Evolutionary conservation across 2,329 filamentous ascomycete species (phyloP), one percentile per base, ranked within the genome.

Genomic region (Metarhizium sp.): DNA sequence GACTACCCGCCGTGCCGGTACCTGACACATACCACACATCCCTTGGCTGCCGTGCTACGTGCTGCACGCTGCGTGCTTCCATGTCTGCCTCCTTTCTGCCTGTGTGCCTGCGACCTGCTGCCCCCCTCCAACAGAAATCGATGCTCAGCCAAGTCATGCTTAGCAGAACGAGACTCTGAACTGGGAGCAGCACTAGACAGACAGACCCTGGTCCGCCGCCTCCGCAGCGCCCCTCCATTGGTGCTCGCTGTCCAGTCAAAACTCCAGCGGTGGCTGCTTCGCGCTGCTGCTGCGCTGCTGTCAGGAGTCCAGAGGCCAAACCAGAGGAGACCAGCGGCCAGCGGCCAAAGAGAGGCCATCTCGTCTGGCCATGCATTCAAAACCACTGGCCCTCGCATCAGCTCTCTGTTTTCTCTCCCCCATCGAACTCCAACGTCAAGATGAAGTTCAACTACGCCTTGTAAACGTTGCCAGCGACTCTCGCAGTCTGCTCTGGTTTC

Each of bases 361-460:
- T 46, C 43, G 43, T n/a, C n/a, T 46, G 18, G 10, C 18, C 18
- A 16, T 32, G n/a, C 62, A 62, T 64, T 69, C 68, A 70, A 70
- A 70, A 70, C 66, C 59, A 53, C 54, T 53, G 51, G 32, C 54
- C 49, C 45, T 52, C 55, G 43, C 57, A 42, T 32, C 40, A 20
- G 46, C 13, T 42, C 45, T 62, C 51, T 51, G 36, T 42, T 66
- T 62, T 63, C 59, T 70, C 71, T 71, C 71, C 64, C 69, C 69
- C 64, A 75, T 75, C 76, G 74, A 79, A 76, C 75, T 71, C 63
- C 66, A 75, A 68, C 65, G 70, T 71, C 73, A 74, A 73, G 68
- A 80, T 82, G 77, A 70, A 69, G 69, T 78, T 78, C 75, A 75
- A 74, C 69, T 75, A 65, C 66, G 71, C 70, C 72, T 72, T 79